Base-by-base conservation (phyloP, 352 stramenopile species). In the Globisporangium spiculum region DNA sequence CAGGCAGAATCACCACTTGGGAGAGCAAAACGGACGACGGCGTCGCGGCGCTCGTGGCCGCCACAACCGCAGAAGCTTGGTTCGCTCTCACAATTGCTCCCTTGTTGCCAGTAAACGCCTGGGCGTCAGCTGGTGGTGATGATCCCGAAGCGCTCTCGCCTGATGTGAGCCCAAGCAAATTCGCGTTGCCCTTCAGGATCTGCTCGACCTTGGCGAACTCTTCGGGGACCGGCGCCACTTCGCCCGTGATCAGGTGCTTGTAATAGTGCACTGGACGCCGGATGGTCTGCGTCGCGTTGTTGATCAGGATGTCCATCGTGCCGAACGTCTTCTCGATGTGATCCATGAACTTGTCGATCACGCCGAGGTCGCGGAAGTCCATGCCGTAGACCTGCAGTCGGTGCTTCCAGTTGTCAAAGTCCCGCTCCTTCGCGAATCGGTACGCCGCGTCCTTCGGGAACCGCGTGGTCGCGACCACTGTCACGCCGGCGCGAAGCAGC, bases 231-330 rank as follows among this genome's bases (percentile, higher is more conserved):
- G 84, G 77, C 7, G 77, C 76, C 26, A 81, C 74, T 70, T 98
- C 93, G 24, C 73, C 78, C 54, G 96, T 70, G 52, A 98, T 83
- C 55, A 97, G 68, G 52, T 92, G 83, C 66, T 87, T 79, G 79
- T 98, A 99, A 76, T 98, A 98, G 48, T 89, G 85, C 44, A 87
- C 81, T 2, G 94, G 95, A n/a, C 95, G 82, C 50, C 96, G 84
- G 54, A 98, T 94, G 3, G 96, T 98, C 78, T 99, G 96, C 80
- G 93, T 98, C 3, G 96, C 96, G 76, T 99, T 99, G 78, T 98
- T 98, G 68, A 98, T 92, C 41, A 99, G 73, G 34, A 98, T 94
- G 76, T 99, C 95, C 41, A 98, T 76, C 10, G 88, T 80, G 18
- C 78, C 76, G 56, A 90, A 83, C 9, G 73, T 84, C 26, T 67